These are phyloP conservation scores for Nowakowskiella sp. DNA, from an alignment of 192 early-diverging fungal genomes.

Conservation along the genomic window DNA sequence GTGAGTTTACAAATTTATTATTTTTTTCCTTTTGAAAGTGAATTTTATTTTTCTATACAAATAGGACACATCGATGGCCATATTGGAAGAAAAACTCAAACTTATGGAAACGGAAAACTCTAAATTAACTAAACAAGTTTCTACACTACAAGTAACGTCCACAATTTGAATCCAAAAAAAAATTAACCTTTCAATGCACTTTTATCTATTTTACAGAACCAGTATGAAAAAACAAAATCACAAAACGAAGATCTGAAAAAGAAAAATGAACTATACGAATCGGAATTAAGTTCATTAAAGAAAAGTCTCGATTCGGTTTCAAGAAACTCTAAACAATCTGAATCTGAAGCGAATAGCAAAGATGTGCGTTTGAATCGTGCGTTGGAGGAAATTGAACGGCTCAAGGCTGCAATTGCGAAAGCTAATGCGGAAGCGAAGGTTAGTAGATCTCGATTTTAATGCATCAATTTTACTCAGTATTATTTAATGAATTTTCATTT, in stretches of 20 bases:
- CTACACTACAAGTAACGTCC: constrained; percentile 16
- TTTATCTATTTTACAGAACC: constrained; percentile 13
- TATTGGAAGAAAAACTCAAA: constrained; percentile 41
- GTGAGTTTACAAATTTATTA: not conserved
- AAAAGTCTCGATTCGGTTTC: constrained; percentile 28
- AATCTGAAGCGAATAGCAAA: constrained; percentile 32
- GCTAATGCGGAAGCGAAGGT: constrained; percentile 28
- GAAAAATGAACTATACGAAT: constrained; percentile 22
- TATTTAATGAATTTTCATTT: not conserved
- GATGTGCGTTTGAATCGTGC: constrained; percentile 46
- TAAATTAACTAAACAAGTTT: constrained; percentile 25
- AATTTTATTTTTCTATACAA: not conserved
- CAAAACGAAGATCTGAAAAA: constrained; percentile 19
- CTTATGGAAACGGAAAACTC: constrained; percentile 28
- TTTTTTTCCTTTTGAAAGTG: not conserved
- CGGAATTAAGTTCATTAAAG: constrained; percentile 21
- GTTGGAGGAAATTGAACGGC: constrained; percentile 42
- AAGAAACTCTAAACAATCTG: constrained; percentile 16
- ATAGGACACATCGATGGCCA: constrained; percentile 22
- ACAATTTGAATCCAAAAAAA: not conserved
- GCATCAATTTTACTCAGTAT: not conserved
- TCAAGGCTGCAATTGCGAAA: constrained; percentile 18
- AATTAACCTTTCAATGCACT: not conserved
- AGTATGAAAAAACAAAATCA: constrained; percentile 27
- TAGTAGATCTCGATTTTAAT: constrained; percentile 4